Conservation (phyloP, 2,329 filamentous ascomycete genomes). For the Colletotrichum phormii region DNA sequence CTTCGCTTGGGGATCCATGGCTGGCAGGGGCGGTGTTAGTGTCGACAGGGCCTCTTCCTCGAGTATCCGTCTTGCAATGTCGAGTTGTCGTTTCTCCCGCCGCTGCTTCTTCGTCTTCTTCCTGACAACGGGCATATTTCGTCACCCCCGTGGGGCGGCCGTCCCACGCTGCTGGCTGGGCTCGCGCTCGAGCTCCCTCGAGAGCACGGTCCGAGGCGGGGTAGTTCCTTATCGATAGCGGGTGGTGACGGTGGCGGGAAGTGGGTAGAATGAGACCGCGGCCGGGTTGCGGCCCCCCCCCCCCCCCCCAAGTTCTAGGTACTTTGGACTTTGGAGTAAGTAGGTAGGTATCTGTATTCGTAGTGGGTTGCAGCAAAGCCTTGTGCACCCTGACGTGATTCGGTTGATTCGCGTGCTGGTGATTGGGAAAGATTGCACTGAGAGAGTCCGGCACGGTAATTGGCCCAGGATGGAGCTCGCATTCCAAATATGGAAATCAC, state of each 20-base stretch:
- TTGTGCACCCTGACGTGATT: constrained; percentile 5
- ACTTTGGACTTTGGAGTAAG: background rate
- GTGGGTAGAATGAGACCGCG: background rate
- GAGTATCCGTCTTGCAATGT: constrained; percentile 6
- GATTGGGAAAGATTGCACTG: background rate
- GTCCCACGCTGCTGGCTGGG: background rate
- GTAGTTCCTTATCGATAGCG: constrained; percentile 33
- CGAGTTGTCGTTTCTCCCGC: background rate
- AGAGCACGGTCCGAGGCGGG: constrained; percentile 9
- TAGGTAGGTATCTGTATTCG: background rate
- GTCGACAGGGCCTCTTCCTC: constrained; percentile 7
- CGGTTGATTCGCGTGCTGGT: background rate
- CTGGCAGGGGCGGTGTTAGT: background rate
- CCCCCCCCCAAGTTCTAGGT: background rate
- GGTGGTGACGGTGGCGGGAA: background rate
- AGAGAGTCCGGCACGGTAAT: constrained; percentile 12
- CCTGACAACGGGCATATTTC: constrained; percentile 32
- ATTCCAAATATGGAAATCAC: constrained; percentile 23
- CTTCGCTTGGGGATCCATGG: constrained; percentile 40
- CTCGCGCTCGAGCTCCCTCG: background rate
- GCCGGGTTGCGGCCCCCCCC: background rate
- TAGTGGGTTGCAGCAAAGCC: constrained; percentile 8
- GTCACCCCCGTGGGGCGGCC: constrained; percentile 25
- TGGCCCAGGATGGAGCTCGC: constrained; percentile 13
- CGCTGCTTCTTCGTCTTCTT: constrained; percentile 30